Evolutionary conservation across 2,329 filamentous ascomycete genomes (phyloP).

Genomic region (Bipolaris oryzae): DNA sequence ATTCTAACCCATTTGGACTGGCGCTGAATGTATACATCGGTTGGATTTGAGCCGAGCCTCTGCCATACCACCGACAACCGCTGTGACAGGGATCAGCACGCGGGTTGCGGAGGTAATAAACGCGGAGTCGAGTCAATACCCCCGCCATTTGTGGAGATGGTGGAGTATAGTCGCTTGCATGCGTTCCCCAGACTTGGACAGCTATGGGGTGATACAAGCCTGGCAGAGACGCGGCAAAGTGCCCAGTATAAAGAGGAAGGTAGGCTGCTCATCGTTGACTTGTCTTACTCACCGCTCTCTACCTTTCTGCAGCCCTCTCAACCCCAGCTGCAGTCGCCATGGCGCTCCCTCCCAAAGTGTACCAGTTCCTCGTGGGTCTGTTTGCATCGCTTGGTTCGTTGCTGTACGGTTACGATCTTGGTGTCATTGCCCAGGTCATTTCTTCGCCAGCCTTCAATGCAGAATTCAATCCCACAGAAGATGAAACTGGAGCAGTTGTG

Average conservation of each 20-base stretch:
- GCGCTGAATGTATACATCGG: slow-evolving; percentile 11
- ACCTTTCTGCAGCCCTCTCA: slow-evolving; percentile 9
- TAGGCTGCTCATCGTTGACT: slow-evolving; percentile 17
- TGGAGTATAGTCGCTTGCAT: slow-evolving; percentile 20
- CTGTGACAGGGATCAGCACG: slow-evolving; percentile 9
- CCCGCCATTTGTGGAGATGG: slow-evolving; percentile 27
- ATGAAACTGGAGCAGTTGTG: slow-evolving; percentile 70
- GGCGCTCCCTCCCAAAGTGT: slow-evolving; percentile 63
- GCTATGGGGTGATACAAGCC: slow-evolving; percentile 14
- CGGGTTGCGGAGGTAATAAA: slow-evolving; percentile 20
- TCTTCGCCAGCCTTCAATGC: slow-evolving; percentile 51
- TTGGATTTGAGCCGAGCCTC: slow-evolving; percentile 23
- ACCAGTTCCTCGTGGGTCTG: slow-evolving; percentile 65
- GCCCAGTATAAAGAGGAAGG: slow-evolving; percentile 27
- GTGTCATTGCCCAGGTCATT: slow-evolving; percentile 65
- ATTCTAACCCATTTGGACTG: slow-evolving; percentile 9
- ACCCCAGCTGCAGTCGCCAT: slow-evolving; percentile 45
- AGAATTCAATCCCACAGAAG: slow-evolving; percentile 49
- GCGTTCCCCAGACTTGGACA: slow-evolving; percentile 16
- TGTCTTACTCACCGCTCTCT: slow-evolving; percentile 11
- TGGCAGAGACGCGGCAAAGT: neutral
- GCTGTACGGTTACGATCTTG: slow-evolving; percentile 65
- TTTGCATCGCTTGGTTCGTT: slow-evolving; percentile 65
- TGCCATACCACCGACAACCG: slow-evolving; percentile 13
- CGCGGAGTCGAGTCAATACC: slow-evolving; percentile 18